phyloP scores from a whole-genome alignment of 495 filamentous ascomycete genomes.

The Daldinia childiae region DNA sequence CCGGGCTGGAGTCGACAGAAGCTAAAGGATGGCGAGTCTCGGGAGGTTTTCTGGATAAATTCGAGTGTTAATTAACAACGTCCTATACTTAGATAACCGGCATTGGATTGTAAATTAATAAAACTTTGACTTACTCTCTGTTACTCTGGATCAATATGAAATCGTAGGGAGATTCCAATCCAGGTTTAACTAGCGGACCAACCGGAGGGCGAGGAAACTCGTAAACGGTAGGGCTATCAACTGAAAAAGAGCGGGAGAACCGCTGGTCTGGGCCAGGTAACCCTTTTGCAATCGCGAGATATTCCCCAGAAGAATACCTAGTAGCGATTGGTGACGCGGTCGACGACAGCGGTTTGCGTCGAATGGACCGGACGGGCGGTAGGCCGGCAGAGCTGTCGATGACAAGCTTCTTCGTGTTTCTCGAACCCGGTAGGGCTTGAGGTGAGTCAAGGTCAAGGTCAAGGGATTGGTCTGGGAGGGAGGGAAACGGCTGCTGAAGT shows the following conservation, averaged over 20 bases:
- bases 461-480: conserved; percentile 35
- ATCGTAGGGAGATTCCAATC: conserved; percentile 37
- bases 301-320: conserved; percentile 58
- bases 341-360: conserved; percentile 63
- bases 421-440: conserved; percentile 34
- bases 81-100: conserved; percentile 4
- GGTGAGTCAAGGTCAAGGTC: conserved; percentile 22
- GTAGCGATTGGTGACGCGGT: conserved; percentile 61
- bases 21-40: conserved; percentile 38
- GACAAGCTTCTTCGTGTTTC: conserved; percentile 43
- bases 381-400: conserved; percentile 31
- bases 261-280: conserved; percentile 57
- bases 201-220: conserved; percentile 55
- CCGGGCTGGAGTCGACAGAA: conserved; percentile 33
- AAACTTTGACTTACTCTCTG: conserved; percentile 44
- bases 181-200: conserved; percentile 16
- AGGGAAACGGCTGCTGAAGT: conserved; percentile 39
- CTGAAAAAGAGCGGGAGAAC: conserved; percentile 59
- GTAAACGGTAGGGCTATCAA: conserved; percentile 67
- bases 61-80: conserved; percentile 39
- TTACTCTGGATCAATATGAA: conserved; percentile 28
- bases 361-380: conserved; percentile 50
- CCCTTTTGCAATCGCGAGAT: conserved; percentile 49
- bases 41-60: conserved; percentile 43
- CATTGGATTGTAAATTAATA: conserved; percentile 40